Percentiles rank a stretch among this genome's conserved stretches.
Conservation (phyloP, 768 basidiomycete species). For the Albatrellus ellisii region DNA sequence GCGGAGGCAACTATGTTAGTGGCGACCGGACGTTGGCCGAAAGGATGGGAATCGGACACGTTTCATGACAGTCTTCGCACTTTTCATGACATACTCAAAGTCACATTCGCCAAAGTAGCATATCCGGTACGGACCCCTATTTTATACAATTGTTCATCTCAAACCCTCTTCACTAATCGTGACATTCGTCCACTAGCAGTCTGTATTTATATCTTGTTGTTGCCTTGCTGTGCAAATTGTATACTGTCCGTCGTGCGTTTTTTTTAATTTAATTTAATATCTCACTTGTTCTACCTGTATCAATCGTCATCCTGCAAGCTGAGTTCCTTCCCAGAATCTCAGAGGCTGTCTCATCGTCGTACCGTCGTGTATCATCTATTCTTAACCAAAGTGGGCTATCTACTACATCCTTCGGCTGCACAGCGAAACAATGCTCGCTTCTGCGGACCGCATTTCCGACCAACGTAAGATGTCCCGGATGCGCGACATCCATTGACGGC, state of each 20-base stretch:
- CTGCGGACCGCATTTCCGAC: too few relatives aligned
- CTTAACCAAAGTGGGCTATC: too few relatives aligned
- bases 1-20: constrained; percentile 22
- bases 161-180: constrained; percentile 6
- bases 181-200: constrained; percentile 13
- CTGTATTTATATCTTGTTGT: constrained; percentile 22
- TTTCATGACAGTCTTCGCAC: neutral
- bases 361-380: too few relatives aligned
- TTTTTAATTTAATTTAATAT: neutral
- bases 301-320: neutral
- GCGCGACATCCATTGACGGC: too few relatives aligned
- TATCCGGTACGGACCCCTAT: constrained; percentile 24
- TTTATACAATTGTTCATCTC: constrained; percentile 22
- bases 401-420: too few relatives aligned
- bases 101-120: constrained; percentile 16
- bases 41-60: constrained; percentile 58
- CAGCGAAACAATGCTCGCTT: too few relatives aligned
- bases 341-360: too few relatives aligned
- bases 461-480: too few relatives aligned
- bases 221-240: constrained; percentile 19
- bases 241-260: constrained; percentile 12
- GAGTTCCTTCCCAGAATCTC: too few relatives aligned
- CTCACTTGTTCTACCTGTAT: neutral
- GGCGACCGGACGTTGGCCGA: constrained; percentile 78
- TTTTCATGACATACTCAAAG: neutral